phyloP scores from a whole-genome alignment of 208 protist genomes.

The Trichomonas tenax region DNA sequence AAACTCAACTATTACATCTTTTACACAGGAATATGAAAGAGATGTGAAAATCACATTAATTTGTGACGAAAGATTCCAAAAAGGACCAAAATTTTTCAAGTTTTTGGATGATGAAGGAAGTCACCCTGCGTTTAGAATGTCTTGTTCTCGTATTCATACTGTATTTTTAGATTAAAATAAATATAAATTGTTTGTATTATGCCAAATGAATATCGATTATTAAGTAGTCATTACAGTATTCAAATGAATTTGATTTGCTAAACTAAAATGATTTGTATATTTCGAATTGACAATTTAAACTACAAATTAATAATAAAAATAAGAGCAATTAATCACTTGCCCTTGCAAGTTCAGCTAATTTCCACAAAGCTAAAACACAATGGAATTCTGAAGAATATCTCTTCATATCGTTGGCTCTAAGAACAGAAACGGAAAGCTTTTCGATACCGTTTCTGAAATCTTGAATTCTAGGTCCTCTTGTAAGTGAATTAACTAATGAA shows the following conservation, averaged over 20 bases:
- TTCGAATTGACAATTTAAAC: not conserved
- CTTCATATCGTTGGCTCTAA: not conserved
- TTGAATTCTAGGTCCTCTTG: not conserved
- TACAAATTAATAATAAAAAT: not conserved
- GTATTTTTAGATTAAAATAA: not conserved
- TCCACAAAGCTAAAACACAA: not conserved
- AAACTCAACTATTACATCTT: not conserved
- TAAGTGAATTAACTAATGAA: not conserved
- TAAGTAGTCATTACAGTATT: too few relatives aligned
- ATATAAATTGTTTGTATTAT: not conserved
- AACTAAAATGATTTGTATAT: not conserved
- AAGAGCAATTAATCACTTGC: not conserved
- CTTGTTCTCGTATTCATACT: not conserved
- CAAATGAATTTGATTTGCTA: too few relatives aligned
- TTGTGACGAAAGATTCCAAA: not conserved
- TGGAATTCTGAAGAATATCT: slow-evolving; percentile 5
- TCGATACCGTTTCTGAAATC: slow-evolving; percentile 11
- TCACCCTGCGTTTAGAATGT: not conserved
- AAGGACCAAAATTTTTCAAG: not conserved
- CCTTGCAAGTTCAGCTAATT: not conserved
- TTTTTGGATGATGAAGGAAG: not conserved
- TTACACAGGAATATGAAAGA: not conserved
- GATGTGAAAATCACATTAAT: not conserved
- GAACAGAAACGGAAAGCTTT: not conserved
- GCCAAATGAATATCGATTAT: too few relatives aligned